phyloP scores from a whole-genome alignment of 2,329 filamentous ascomycete species.

The Colletotrichum coccodes region DNA sequence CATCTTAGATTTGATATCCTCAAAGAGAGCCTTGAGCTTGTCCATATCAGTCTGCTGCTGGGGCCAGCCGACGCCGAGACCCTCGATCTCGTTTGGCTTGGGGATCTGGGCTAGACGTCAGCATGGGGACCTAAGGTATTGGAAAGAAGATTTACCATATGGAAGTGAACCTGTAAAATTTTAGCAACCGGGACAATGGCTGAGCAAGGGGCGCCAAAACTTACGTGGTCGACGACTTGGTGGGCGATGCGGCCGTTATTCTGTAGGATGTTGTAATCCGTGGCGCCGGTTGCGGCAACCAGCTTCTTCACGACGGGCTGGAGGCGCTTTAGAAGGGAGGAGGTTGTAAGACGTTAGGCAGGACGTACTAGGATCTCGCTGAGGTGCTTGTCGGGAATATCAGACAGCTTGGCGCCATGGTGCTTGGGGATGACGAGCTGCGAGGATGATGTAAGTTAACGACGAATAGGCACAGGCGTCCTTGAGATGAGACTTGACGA shows the following conservation, averaged over 20 bases:
- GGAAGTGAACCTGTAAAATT: constrained; percentile 80
- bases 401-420: constrained; percentile 90
- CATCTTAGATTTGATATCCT: constrained; percentile 92
- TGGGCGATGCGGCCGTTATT: constrained; percentile 95
- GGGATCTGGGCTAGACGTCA: constrained; percentile 72
- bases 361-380: constrained; percentile 78
- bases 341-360: neutral
- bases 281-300: constrained; percentile 77
- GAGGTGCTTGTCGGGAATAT: constrained; percentile 92
- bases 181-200: constrained; percentile 12
- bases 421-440: constrained; percentile 96
- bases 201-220: constrained; percentile 38
- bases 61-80: constrained; percentile 85
- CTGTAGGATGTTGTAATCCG: constrained; percentile 93
- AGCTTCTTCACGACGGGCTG: constrained; percentile 88
- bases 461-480: neutral
- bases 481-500: neutral
- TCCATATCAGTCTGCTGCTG: constrained; percentile 81
- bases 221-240: constrained; percentile 91
- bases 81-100: constrained; percentile 87
- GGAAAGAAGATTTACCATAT: constrained; percentile 74
- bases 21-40: constrained; percentile 79
- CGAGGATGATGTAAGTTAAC: constrained; percentile 11
- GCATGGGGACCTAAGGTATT: neutral
- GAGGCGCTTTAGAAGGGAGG: neutral